Evolutionary conservation across 805 yeast genomes (phyloP).

Genomic region (Ascoidea rubescens): DNA sequence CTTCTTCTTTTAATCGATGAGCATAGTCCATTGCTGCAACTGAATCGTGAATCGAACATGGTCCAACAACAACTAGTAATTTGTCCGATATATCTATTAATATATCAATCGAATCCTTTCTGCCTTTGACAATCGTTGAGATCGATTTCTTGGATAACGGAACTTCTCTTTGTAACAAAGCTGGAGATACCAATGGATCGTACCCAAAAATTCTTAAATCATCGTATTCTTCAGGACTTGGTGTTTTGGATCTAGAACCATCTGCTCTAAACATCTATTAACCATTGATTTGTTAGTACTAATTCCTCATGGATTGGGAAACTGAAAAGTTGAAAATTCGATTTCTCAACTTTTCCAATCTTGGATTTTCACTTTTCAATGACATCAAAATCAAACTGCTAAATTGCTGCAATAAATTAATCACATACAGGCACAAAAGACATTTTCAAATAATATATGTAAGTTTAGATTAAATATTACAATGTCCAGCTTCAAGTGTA

Average conservation of each 20-base stretch:
- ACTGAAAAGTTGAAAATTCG: too few species aligned
- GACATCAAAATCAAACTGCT: too few species aligned
- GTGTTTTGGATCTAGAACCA: not conserved
- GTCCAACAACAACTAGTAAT: constrained; percentile 81
- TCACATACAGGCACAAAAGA: too few species aligned
- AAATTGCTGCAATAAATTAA: too few species aligned
- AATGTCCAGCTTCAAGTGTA: too few species aligned
- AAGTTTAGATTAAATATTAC: too few species aligned
- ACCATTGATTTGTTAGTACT: too few species aligned
- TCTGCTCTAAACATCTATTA: not conserved
- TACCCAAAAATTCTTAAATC: constrained; percentile 77
- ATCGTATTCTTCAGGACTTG: constrained; percentile 22
- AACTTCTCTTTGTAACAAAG: constrained; percentile 72
- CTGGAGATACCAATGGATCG: constrained; percentile 92
- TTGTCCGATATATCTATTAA: constrained; percentile 71
- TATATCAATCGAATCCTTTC: constrained; percentile 66
- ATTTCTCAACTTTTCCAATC: too few species aligned
- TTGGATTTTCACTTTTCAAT: too few species aligned
- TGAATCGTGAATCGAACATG: constrained; percentile 93
- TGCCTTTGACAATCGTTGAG: constrained; percentile 58
- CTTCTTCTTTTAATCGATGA: constrained; percentile 43
- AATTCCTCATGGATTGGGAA: too few species aligned
- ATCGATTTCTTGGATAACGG: constrained; percentile 45
- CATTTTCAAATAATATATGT: too few species aligned
- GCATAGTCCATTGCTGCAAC: constrained; percentile 85